Evolutionary conservation across 192 early-diverging fungal species (phyloP).

Genomic region (Coemansia erecta): DNA sequence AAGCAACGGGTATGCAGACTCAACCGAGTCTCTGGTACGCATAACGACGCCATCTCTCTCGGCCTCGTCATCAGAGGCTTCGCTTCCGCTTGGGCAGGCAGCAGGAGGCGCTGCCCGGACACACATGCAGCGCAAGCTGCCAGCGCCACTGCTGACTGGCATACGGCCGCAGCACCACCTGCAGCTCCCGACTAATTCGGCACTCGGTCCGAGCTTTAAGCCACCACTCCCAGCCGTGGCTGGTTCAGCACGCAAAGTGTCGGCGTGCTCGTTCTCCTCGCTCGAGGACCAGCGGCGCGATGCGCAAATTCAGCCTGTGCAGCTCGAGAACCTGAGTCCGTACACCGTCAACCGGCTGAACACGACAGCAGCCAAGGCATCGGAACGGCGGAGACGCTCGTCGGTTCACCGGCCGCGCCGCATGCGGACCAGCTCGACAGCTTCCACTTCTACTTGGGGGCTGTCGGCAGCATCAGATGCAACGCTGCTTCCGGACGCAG

Average conservation of each 20-base stretch:
- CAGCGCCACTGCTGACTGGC: slow-evolving; percentile 19
- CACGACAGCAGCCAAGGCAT: slow-evolving; percentile 38
- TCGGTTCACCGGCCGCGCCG: slow-evolving; percentile 23
- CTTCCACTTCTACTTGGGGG: slow-evolving; percentile 29
- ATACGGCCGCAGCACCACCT: slow-evolving; percentile 17
- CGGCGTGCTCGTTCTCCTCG: slow-evolving; percentile 39
- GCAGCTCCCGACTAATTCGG: slow-evolving; percentile 15
- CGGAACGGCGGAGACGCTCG: slow-evolving; percentile 46
- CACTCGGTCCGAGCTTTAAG: slow-evolving; percentile 3
- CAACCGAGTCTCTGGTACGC: slow-evolving; percentile 49
- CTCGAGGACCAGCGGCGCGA: slow-evolving; percentile 30
- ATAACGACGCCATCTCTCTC: slow-evolving; percentile 47
- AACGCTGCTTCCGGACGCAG: slow-evolving; percentile 20
- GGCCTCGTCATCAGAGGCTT: slow-evolving; percentile 47
- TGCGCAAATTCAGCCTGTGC: slow-evolving; percentile 8
- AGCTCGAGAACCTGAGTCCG: slow-evolving; percentile 41
- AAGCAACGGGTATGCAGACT: slow-evolving; percentile 25
- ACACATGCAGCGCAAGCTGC: slow-evolving; percentile 20
- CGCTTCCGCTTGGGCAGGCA: slow-evolving; percentile 32
- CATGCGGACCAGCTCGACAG: slow-evolving; percentile 24
- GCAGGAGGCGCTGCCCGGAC: not conserved
- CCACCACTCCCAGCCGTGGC: slow-evolving; percentile 7
- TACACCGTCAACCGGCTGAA: slow-evolving; percentile 40
- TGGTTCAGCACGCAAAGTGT: slow-evolving; percentile 23
- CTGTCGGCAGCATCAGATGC: slow-evolving; percentile 27